Percentiles rank a stretch among this genome's conserved stretches.
phyloP scores from a whole-genome alignment of 768 basidiomycete species.

The Mycena indigotica region DNA sequence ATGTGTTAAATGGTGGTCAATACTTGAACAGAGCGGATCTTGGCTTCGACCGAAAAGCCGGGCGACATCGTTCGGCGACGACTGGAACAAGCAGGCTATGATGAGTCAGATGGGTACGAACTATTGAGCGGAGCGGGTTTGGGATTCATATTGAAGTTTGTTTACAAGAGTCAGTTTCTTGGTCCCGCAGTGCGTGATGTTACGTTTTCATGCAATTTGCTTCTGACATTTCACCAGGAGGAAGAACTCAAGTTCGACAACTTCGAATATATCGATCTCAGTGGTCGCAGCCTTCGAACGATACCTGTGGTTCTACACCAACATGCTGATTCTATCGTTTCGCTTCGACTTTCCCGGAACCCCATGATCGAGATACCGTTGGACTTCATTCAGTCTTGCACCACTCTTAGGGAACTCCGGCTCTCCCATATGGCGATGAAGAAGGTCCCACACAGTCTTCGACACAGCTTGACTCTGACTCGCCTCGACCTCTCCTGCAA shows the following conservation, averaged over 20 bases:
- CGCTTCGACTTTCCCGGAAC: constrained; percentile 88
- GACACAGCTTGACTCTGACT: constrained; percentile 70
- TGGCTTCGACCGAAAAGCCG: constrained; percentile 80
- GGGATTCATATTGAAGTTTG: constrained; percentile 84
- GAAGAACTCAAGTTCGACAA: constrained; percentile 71
- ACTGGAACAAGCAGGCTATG: constrained; percentile 88
- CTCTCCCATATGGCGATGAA: constrained; percentile 94
- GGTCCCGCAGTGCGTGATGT: constrained; percentile 56
- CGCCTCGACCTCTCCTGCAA: constrained; percentile 91
- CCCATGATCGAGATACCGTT: constrained; percentile 95
- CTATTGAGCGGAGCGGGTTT: constrained; percentile 77
- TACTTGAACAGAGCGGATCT: constrained; percentile 68
- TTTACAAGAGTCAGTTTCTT: constrained; percentile 79
- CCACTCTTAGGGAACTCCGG: constrained; percentile 78
- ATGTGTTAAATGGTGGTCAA: constrained; percentile 1
- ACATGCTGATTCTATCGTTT: constrained; percentile 81
- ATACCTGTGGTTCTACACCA: constrained; percentile 87
- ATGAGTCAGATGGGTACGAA: constrained; percentile 76
- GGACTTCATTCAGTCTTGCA: constrained; percentile 92
- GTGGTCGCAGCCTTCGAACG: constrained; percentile 76
- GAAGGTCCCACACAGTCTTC: constrained; percentile 83
- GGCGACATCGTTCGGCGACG: constrained; percentile 82
- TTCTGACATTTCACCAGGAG: constrained; percentile 47
- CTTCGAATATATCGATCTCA: constrained; percentile 81
- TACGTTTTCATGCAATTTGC: neutral